Evolutionary conservation across 108 stramenopile species (phyloP).

Genomic region (Cyclotella cryptica): DNA sequence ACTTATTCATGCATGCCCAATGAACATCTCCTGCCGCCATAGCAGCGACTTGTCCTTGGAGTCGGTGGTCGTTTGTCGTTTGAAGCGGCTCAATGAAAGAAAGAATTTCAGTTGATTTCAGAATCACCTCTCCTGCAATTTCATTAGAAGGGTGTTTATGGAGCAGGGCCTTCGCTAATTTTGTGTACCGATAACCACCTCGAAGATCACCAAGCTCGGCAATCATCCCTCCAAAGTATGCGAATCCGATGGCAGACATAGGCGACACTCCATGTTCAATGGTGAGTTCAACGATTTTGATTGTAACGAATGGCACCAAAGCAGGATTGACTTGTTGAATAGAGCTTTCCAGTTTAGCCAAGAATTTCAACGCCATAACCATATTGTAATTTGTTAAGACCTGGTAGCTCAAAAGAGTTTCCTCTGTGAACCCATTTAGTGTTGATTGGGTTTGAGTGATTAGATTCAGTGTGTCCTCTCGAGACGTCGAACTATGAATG

Average conservation of each 20-base stretch:
- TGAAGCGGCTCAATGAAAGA: slow-evolving; percentile 22
- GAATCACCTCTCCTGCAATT: background rate
- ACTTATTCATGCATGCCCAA: slow-evolving; percentile 2
- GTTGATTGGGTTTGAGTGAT: background rate
- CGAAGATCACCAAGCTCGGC: no score
- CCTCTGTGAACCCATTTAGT: background rate
- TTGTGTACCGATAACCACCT: no score
- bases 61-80: background rate
- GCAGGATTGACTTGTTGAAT: background rate
- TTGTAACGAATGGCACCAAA: background rate
- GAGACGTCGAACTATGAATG: background rate
- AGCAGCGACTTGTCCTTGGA: background rate
- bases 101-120: background rate
- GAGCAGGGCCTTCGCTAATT: slow-evolving; percentile 15
- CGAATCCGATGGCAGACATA: slow-evolving; percentile 25
- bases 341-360: background rate
- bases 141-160: background rate
- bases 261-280: slow-evolving; percentile 25
- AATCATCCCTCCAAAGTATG: slow-evolving; percentile 15
- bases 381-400: slow-evolving; percentile 3
- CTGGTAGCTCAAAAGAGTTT: slow-evolving; percentile 6
- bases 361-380: slow-evolving; percentile 24
- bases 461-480: background rate
- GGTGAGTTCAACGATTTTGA: no score
- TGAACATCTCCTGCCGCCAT: no score